Percentiles rank a stretch among this genome's conserved stretches.
Evolutionary conservation across 2,329 filamentous ascomycete species (phyloP).

Genomic region (Hawksworthiomyces lignivorus): DNA sequence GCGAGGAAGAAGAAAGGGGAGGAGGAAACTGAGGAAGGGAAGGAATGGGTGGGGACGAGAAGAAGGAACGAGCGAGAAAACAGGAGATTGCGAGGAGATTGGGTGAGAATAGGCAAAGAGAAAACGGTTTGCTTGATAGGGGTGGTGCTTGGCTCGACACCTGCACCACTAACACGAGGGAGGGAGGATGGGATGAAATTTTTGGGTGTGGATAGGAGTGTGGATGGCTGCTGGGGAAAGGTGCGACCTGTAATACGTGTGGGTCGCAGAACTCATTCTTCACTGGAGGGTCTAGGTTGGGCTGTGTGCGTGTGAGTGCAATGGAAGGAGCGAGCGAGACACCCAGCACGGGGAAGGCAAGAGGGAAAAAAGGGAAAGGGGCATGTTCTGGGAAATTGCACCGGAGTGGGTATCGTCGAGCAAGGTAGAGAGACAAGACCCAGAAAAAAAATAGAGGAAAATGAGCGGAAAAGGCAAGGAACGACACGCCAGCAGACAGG

Average conservation of each 20-base stretch:
- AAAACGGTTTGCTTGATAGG: background rate
- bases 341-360: conserved; percentile 2
- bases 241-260: conserved; percentile 9
- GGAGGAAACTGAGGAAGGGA: conserved; percentile 1
- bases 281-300: no score
- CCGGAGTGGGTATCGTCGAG: background rate
- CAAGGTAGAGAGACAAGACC: background rate
- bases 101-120: background rate
- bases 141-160: background rate
- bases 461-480: no score
- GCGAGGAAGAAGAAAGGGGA: background rate
- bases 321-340: no score
- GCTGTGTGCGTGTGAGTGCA: no score
- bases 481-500: background rate
- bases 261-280: conserved; percentile 5
- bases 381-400: conserved; percentile 5
- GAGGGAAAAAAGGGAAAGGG: background rate
- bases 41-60: background rate
- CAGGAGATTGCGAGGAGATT: conserved; percentile 6
- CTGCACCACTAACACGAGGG: background rate
- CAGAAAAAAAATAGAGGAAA: background rate
- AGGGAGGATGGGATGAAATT: background rate
- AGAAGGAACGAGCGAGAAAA: conserved; percentile 7
- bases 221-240: conserved; percentile 8
- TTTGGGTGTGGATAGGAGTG: conserved; percentile 6